These are phyloP conservation scores for Phytopythium vexans DNA, from an alignment of 352 stramenopile genomes.

Conservation along the genomic window DNA sequence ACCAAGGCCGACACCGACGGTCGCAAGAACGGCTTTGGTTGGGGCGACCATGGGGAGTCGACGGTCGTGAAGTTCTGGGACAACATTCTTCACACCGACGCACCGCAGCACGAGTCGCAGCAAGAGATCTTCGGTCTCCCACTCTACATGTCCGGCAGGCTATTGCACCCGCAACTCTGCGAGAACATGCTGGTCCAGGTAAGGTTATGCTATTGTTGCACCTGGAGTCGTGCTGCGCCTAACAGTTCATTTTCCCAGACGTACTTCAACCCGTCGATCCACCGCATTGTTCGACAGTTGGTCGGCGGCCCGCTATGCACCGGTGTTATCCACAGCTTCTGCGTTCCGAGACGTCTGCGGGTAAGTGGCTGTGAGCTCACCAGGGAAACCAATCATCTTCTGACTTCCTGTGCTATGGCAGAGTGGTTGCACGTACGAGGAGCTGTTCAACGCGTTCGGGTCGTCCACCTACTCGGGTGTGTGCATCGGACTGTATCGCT, in stretches of 20 bases:
- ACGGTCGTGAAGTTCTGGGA: constrained; percentile 63
- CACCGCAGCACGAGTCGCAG: constrained; percentile 54
- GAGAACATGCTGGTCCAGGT: constrained; percentile 86
- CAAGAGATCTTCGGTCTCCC: constrained; percentile 79
- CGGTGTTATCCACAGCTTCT: constrained; percentile 64
- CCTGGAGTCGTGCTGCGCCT: not conserved
- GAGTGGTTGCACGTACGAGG: constrained; percentile 44
- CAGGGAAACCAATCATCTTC: not conserved
- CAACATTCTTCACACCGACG: constrained; percentile 58
- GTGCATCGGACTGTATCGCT: constrained; percentile 70
- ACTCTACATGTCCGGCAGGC: constrained; percentile 80
- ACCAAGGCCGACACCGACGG: not conserved
- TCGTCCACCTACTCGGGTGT: constrained; percentile 59
- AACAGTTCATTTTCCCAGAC: constrained; percentile 24
- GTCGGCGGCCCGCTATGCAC: constrained; percentile 75
- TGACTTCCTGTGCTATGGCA: constrained; percentile 7
- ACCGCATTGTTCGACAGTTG: constrained; percentile 81
- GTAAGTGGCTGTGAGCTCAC: constrained; percentile 18
- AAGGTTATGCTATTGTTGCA: not conserved
- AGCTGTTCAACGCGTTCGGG: constrained; percentile 63
- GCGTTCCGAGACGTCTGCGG: constrained; percentile 34
- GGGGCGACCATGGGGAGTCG: constrained; percentile 13
- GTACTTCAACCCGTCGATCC: constrained; percentile 83
- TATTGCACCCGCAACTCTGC: constrained; percentile 79
- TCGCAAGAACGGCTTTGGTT: constrained; percentile 1